Percentiles rank a stretch among this genome's conserved stretches.
phyloP scores from a whole-genome alignment of 306 rosid species.

The Arachis hypogaea region DNA sequence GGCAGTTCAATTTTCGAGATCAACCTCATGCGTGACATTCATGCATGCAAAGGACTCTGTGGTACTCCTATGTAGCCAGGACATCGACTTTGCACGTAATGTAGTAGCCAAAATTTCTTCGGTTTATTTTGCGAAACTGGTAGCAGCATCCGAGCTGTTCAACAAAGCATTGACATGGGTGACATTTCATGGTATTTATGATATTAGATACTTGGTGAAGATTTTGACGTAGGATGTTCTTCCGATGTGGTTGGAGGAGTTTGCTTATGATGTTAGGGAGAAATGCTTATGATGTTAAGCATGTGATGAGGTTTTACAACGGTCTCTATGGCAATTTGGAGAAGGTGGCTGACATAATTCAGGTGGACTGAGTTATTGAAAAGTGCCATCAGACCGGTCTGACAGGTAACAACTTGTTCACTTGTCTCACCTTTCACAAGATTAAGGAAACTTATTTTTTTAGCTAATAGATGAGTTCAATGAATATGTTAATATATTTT shows the following conservation, averaged over 20 bases:
- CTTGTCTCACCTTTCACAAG: constrained; percentile 78
- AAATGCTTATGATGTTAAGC: constrained; percentile 67
- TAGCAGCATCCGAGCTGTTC: constrained; percentile 66
- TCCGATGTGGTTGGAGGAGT: constrained; percentile 52
- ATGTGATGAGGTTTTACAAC: constrained; percentile 69
- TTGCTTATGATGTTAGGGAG: constrained; percentile 51
- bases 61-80: constrained; percentile 60
- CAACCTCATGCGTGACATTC: constrained; percentile 51
- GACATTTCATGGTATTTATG: constrained; percentile 71
- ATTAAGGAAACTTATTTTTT: constrained; percentile 63
- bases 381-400: constrained; percentile 85
- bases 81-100: constrained; percentile 63
- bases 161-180: constrained; percentile 68
- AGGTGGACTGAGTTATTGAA: constrained; percentile 71
- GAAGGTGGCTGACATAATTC: constrained; percentile 62
- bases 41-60: constrained; percentile 77
- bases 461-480: constrained; percentile 47
- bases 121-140: constrained; percentile 50
- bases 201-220: constrained; percentile 77
- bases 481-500: constrained; percentile 52
- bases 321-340: constrained; percentile 73
- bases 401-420: constrained; percentile 60
- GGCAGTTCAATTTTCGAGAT: constrained; percentile 83
- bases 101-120: constrained; percentile 46
- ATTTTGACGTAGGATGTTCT: constrained; percentile 50